Evolutionary conservation across 106 monocot genomes (phyloP), one percentile per base, ranked within the genome.

Genomic region (Dactylorhiza incarnata): DNA sequence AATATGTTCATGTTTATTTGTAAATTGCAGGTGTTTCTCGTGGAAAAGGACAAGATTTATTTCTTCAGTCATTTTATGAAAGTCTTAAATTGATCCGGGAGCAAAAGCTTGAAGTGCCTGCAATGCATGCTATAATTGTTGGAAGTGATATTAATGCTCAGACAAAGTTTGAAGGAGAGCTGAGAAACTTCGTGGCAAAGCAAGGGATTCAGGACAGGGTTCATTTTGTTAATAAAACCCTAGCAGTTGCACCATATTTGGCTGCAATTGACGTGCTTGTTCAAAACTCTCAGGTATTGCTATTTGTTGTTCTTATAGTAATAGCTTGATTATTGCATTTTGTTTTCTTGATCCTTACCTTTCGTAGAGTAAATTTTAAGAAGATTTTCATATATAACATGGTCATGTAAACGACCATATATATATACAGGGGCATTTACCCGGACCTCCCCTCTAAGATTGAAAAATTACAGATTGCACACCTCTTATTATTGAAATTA

Each of bases 141-240:
- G 97, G 97, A 54, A 97, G 97, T 83, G 97, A 97, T 83, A 84
- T 97, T 82, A 89, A 78, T 90, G 91, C 84, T 68, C 94, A 94
- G 59, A 87, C 89, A n/a, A 94, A 88, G 70, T 89, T 89, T 80
- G 97, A 97, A 81, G 83, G 29, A 29, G 91, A 94, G 77, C 73
- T 97, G 45, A 86, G 97, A 44, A 66, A 86, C 56, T 94, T 89
- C 82, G 94, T 91, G 37, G 58, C 45, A 6, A 91, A 82, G 71
- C 89, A 80, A 69, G 91, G 89, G 74, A 89, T 94, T 19, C 82
- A 94, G 71, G 84, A 81, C 53, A 82, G 46, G 58, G 97, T 91
- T 80, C 93, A 91, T 72, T 99, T 99, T 81, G 94, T 99, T 29
- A 94, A 99, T 69, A 99, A 99, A 73, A 84, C 97, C 29, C 80